Evolutionary conservation across 1,284 basidiomycete genomes (phyloP).

Genomic region (Ganoderma sinense): DNA sequence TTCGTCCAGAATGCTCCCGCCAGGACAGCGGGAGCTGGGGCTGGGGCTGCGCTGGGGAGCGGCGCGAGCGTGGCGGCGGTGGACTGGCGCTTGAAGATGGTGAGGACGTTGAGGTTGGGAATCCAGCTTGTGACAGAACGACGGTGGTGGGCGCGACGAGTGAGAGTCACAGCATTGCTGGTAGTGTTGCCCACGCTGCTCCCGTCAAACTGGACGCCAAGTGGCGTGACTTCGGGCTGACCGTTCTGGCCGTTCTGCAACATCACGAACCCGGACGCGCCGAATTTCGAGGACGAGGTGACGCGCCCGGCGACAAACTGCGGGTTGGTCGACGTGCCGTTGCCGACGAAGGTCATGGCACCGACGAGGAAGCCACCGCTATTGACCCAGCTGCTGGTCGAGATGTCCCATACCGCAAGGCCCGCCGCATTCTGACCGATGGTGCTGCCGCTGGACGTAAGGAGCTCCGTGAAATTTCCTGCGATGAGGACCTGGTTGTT

Average conservation of each 20-base stretch:
- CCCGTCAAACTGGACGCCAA: slow-evolving; percentile 60
- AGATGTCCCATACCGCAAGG: slow-evolving; percentile 82
- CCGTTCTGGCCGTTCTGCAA: slow-evolving; percentile 65
- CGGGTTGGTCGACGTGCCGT: slow-evolving; percentile 54
- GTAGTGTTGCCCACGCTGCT: slow-evolving; percentile 35
- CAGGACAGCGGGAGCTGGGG: slow-evolving; percentile 82
- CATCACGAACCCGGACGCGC: slow-evolving; percentile 77
- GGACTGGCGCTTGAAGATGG: slow-evolving; percentile 61
- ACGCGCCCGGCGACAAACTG: slow-evolving; percentile 77
- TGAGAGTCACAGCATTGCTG: slow-evolving; percentile 33
- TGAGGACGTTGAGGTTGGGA: slow-evolving; percentile 52
- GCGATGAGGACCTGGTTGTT: slow-evolving; percentile 67
- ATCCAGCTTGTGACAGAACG: slow-evolving; percentile 57
- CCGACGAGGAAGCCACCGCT: slow-evolving; percentile 80
- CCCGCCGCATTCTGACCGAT: slow-evolving; percentile 62
- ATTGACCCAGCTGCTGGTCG: slow-evolving; percentile 70
- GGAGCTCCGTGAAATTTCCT: slow-evolving; percentile 77
- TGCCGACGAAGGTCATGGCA: slow-evolving; percentile 75
- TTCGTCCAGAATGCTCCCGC: slow-evolving; percentile 94
- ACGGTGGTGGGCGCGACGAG: slow-evolving; percentile 46
- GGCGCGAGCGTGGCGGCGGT: slow-evolving; percentile 45
- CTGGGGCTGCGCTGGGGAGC: slow-evolving; percentile 63
- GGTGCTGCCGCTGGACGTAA: slow-evolving; percentile 46
- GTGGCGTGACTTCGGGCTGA: slow-evolving; percentile 63
- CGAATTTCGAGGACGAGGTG: slow-evolving; percentile 60